Percentiles rank a stretch among this genome's conserved stretches.
Conservation (phyloP, 2,329 filamentous ascomycete species). For the Colletotrichum neosansevieriae region DNA sequence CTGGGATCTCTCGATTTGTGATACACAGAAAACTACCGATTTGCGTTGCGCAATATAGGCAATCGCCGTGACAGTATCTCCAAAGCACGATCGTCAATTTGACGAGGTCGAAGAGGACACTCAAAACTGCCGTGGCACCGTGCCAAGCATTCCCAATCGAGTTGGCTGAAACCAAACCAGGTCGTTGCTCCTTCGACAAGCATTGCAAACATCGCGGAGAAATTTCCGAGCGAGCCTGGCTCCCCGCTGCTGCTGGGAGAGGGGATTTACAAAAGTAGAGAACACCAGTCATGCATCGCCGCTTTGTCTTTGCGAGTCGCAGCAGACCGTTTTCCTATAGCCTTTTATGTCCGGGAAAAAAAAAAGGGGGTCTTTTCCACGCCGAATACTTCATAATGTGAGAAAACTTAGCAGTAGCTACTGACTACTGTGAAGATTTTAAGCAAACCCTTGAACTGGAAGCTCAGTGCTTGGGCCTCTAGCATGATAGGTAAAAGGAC, state of each 20-base stretch:
- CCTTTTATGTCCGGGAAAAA: too few species aligned
- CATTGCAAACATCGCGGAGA: conserved; percentile 34
- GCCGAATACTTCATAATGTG: too few species aligned
- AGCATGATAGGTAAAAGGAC: background rate
- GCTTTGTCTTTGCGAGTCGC: conserved; percentile 31
- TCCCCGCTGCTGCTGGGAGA: conserved; percentile 16
- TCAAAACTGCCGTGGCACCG: conserved; percentile 35
- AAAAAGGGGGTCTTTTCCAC: too few species aligned
- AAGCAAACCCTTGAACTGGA: too few species aligned
- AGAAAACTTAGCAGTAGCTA: too few species aligned
- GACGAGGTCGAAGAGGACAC: conserved; percentile 6
- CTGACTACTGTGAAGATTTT: too few species aligned
- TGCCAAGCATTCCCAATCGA: conserved; percentile 38
- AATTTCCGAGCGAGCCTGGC: conserved; percentile 28
- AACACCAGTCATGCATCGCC: conserved; percentile 31
- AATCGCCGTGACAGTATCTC: background rate
- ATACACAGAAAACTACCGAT: background rate
- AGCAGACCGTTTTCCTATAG: too few species aligned
- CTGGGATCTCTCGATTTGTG: conserved; percentile 3
- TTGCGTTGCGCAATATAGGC: conserved; percentile 9
- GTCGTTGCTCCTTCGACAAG: conserved; percentile 34
- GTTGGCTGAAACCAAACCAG: conserved; percentile 33
- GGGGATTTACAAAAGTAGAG: background rate
- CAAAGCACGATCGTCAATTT: background rate
- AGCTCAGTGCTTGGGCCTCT: conserved; percentile 30